Conservation (phyloP, 192 early-diverging fungal species). For the Lobosporangium transversale region DNA sequence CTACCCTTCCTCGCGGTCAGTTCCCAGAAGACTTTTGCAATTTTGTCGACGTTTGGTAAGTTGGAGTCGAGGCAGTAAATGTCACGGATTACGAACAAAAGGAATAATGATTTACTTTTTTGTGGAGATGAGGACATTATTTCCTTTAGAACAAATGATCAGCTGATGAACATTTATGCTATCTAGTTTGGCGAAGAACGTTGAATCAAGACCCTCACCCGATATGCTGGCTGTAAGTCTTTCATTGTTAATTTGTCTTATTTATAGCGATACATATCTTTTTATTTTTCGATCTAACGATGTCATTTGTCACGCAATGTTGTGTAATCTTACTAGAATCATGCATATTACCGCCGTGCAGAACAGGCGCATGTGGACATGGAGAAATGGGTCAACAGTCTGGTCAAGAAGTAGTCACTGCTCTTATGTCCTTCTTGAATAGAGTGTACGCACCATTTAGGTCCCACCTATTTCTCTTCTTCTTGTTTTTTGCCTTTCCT, state of each 20-base stretch:
- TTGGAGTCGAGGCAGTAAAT: too few relatives aligned
- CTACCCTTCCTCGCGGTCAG: constrained; percentile 76
- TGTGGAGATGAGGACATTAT: constrained; percentile 10
- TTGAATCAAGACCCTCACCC: constrained; percentile 68
- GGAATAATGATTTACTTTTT: constrained; percentile 22
- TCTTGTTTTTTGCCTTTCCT: too few relatives aligned
- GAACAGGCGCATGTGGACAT: constrained; percentile 70
- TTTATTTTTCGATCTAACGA: too few relatives aligned
- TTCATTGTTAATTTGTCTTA: background rate
- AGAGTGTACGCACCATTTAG: too few relatives aligned
- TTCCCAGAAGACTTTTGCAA: constrained; percentile 83
- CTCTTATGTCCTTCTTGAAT: too few relatives aligned
- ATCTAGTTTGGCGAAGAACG: constrained; percentile 64
- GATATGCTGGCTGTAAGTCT: constrained; percentile 68
- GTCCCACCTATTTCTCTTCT: too few relatives aligned
- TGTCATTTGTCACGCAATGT: too few relatives aligned
- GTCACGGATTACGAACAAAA: too few relatives aligned
- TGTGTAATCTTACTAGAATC: constrained; percentile 51
- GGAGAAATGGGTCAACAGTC: constrained; percentile 64
- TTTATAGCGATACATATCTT: too few relatives aligned
- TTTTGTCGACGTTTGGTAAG: constrained; percentile 78
- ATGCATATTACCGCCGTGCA: constrained; percentile 64
- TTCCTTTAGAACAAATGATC: constrained; percentile 6
- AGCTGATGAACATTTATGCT: too few relatives aligned
- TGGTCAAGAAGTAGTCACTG: constrained; percentile 43